Base-by-base conservation (phyloP, 83 land plant genomes). In the Diphasiastrum complanatum region DNA sequence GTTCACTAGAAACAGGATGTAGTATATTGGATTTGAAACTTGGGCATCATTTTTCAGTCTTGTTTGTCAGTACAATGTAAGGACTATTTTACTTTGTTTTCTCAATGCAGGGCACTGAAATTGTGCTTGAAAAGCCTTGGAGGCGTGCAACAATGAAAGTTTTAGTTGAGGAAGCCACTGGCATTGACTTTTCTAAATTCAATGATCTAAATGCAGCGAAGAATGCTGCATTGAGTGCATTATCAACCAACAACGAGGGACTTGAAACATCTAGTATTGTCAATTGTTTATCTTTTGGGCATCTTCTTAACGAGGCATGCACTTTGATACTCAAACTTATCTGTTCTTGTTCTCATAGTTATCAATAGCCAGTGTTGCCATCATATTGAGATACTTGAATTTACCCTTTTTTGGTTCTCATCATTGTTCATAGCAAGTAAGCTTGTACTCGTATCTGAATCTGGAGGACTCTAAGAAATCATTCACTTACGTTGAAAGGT, bases 91-190 rank as follows among this genome's bases (percentile, higher is more conserved):
- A 8, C 12, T 38, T 47, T 20, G 50, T 47, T 47, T 20, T 37
- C 29, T 63, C 38, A 31, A 32, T 41, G 63, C 74, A 75, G 79
- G 79, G 71, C 12, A 76, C 74, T 6, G 85, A 84, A 63, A 84
- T 91, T 53, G 75, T 77, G 27, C 63, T 86, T 19, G 76, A 86
- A 56, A 60, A 84, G 56, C 97, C 97, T 43, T 91, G 97, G 97
- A 78, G 81, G 73, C 78, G 89, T 52, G 96, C 85, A 65, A 81
- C 75, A 8, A 90, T 90, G 96, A 87, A 81, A 72, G 78, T 81
- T 61, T 83, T 90, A 52, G 91, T 90, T 0, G 69, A 79, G 65
- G 85, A 90, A 61, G 80, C 75, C 32, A 81, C 85, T 49, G 86
- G 86, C 25, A 52, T 86, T 46, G 89, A 91, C 59, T 86, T 86